Evolutionary conservation across 805 yeast species (phyloP), one percentile per base, ranked within the genome.

Genomic region (Candida vaughaniae): DNA sequence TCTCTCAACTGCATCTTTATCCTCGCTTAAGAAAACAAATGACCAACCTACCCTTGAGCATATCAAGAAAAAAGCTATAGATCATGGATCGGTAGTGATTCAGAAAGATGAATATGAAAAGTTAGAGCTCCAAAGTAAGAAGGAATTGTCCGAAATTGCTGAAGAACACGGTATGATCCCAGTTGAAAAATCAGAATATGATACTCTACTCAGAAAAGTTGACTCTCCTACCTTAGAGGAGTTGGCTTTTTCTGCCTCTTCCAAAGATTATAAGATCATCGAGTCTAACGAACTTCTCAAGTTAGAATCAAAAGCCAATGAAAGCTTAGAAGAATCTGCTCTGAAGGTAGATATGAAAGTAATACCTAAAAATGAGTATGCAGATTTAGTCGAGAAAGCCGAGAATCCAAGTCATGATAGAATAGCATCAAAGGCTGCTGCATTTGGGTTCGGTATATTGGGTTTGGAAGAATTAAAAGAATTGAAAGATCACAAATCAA

Each of bases 291-390:
- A 17, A 16, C 7, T 6, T n/a, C 14, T 6, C 6, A 19, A 16
- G 6, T 19, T 33, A 18, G 15, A 27, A 16, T 31, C 39, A n/a
- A 30, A 33, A 25, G 41, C 44, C 9, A 20, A 32, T 11, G 41
- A 40, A 29, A 27, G 48, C 14, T 11, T 38, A 4, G 35, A 29
- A 26, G 41, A 37, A 2, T 18, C 33, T 10, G 48, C 44, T 3
- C 18, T 9, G 6, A 18, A 28, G 5, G 35, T 25, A 11, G 31
- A 34, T 8, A 32, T 39, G 32, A 32, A 25, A 16, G 20, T 42
- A 8, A 4, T 56, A n/a, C 43, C 51, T 34, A 42, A 45, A 12
- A 47, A 46, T 20, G 61, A 56, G 35, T 51, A 52, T 37, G 41
- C 36, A n/a, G 45, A 47, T 30, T 45, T 56, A 42, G 35, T 30